A percentile compares a stretch with the other conserved stretches of the same genome.
Evolutionary conservation across 2,329 filamentous ascomycete species (phyloP).

Genomic region (Botryotinia narcissicola): DNA sequence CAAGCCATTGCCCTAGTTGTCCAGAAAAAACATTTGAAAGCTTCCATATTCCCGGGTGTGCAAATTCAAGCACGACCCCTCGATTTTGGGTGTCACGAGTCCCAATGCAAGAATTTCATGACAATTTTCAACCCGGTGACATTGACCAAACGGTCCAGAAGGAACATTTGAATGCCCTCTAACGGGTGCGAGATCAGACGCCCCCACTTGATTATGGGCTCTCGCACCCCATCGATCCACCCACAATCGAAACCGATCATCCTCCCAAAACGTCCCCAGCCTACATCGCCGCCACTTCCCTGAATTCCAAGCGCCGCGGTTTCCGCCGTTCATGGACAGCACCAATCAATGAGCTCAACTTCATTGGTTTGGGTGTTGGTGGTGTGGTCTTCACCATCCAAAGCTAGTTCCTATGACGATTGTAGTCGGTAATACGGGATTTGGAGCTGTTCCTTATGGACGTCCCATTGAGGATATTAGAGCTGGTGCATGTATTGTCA

Average conservation of each 20-base stretch:
- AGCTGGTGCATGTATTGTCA: neutral
- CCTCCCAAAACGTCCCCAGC: neutral
- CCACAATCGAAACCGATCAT: neutral
- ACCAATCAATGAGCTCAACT: neutral
- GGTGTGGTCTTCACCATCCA: neutral
- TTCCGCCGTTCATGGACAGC: neutral
- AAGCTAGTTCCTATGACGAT: neutral
- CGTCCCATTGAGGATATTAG: neutral
- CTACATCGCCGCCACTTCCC: neutral
- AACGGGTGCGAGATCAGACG: neutral
- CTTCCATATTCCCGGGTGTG: neutral
- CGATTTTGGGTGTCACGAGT: neutral
- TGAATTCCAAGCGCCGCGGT: neutral
- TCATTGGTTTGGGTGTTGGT: neutral
- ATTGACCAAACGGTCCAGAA: neutral
- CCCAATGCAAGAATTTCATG: neutral
- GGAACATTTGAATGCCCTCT: neutral
- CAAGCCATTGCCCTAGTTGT: neutral
- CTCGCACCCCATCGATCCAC: neutral
- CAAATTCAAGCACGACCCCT: neutral
- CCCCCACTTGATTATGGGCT: neutral
- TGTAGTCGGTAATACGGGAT: neutral
- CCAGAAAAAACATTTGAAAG: neutral
- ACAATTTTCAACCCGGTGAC: neutral
- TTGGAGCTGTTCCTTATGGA: neutral